phyloP scores from a whole-genome alignment of 2,329 filamentous ascomycete genomes.

The Botrytis byssoidea region DNA sequence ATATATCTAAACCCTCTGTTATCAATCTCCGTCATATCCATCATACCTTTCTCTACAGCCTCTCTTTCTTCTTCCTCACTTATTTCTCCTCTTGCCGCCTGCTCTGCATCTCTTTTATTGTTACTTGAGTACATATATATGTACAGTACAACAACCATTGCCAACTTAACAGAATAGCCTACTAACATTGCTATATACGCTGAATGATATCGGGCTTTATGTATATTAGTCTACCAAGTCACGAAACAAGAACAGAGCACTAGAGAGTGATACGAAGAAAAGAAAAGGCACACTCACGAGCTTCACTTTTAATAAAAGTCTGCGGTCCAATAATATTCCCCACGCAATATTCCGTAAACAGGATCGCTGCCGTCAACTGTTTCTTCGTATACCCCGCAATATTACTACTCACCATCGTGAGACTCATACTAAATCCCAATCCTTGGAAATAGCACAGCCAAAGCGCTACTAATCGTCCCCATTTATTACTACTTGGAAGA shows the following conservation, averaged over 20 bases:
- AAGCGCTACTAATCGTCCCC: constrained; percentile 55
- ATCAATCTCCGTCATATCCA: constrained; percentile 55
- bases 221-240: background rate
- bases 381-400: constrained; percentile 57
- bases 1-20: constrained; percentile 55
- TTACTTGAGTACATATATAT: constrained; percentile 56
- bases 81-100: constrained; percentile 26
- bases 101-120: constrained; percentile 52
- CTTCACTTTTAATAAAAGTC: constrained; percentile 34
- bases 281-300: constrained; percentile 28
- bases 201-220: constrained; percentile 39
- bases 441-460: constrained; percentile 58
- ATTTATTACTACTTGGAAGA: constrained; percentile 51
- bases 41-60: constrained; percentile 55
- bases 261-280: background rate
- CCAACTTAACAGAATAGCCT: constrained; percentile 53
- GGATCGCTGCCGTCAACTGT: constrained; percentile 49
- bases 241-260: background rate
- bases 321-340: constrained; percentile 52
- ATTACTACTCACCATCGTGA: constrained; percentile 54
- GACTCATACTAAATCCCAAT: constrained; percentile 51
- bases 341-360: constrained; percentile 54
- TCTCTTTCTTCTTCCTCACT: constrained; percentile 47
- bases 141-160: constrained; percentile 50
- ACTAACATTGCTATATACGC: constrained; percentile 48